Evolutionary conservation across 805 yeast genomes (phyloP).

Genomic region (Candida ulmi): DNA sequence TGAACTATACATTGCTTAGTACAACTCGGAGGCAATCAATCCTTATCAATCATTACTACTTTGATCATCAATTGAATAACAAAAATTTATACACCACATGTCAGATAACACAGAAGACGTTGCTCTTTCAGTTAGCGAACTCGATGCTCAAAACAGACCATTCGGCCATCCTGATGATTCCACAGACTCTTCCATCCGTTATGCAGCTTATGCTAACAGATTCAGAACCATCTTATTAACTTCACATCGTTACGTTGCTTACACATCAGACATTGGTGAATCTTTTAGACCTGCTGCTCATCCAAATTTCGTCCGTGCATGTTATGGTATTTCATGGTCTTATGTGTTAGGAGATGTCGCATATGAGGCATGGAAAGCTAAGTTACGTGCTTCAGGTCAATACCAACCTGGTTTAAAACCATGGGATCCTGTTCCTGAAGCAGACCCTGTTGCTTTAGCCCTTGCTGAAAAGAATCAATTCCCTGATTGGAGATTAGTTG

Average conservation of each 20-base stretch:
- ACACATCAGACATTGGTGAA: conserved; percentile 83
- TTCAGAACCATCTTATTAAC: conserved; percentile 65
- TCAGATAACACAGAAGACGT: conserved; percentile 8
- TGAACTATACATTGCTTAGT: no score
- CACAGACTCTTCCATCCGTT: conserved; percentile 51
- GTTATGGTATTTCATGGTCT: conserved; percentile 74
- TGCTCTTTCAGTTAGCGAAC: not conserved
- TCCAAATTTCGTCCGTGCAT: conserved; percentile 54
- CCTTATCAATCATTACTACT: no score
- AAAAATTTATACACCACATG: not conserved
- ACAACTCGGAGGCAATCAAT: no score
- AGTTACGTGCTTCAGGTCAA: conserved; percentile 58
- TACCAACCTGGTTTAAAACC: conserved; percentile 57
- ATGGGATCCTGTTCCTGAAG: conserved; percentile 51
- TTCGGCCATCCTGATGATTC: conserved; percentile 26
- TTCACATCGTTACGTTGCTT: conserved; percentile 78
- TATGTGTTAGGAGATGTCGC: conserved; percentile 73
- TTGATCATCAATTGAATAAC: no score
- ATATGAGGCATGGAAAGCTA: conserved; percentile 68
- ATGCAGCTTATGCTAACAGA: conserved; percentile 79
- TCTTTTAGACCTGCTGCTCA: conserved; percentile 80
- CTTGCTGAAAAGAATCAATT: conserved; percentile 36
- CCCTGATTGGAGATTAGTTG: conserved; percentile 63
- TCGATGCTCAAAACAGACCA: not conserved
- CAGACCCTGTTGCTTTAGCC: conserved; percentile 28